phyloP scores from a whole-genome alignment of 805 yeast genomes.

The Yamadazyma endophytica region DNA sequence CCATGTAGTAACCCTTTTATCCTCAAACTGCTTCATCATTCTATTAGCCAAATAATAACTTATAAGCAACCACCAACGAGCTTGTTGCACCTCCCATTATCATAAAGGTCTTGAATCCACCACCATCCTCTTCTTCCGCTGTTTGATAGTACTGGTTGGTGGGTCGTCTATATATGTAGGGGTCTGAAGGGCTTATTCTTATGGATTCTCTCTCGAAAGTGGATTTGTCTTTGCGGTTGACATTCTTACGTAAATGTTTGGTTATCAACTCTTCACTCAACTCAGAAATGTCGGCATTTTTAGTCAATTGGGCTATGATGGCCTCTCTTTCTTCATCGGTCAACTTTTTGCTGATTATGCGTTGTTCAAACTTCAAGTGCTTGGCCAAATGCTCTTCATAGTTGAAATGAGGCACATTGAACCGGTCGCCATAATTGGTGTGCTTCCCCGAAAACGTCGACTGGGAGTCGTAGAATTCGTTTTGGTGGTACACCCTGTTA shows the following conservation, averaged over 20 bases:
- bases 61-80: conserved; percentile 25
- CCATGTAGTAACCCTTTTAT: too few species aligned
- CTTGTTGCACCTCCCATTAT: conserved; percentile 31
- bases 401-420: conserved; percentile 61
- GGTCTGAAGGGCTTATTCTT: conserved; percentile 12
- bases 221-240: conserved; percentile 15
- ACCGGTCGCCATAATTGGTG: conserved; percentile 37
- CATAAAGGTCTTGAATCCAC: conserved; percentile 18
- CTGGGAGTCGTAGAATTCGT: conserved; percentile 10
- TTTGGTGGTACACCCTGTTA: conserved; percentile 20
- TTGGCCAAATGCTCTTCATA: conserved; percentile 50
- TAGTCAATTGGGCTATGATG: conserved; percentile 29
- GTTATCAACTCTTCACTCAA: conserved; percentile 38
- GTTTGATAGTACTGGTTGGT: conserved; percentile 10
- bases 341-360: conserved; percentile 30
- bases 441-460: conserved; percentile 33
- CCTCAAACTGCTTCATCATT: too few species aligned
- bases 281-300: conserved; percentile 20
- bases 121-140: conserved; percentile 13
- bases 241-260: conserved; percentile 39
- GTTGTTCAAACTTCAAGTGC: conserved; percentile 46
- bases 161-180: conserved; percentile 34
- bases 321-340: conserved; percentile 27
- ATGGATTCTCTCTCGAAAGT: conserved; percentile 5
- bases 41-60: conserved; percentile 8